These are phyloP conservation scores for Paraconiothyrium sp. DNA, from an alignment of 2,329 filamentous ascomycete species.

Conservation along the genomic window DNA sequence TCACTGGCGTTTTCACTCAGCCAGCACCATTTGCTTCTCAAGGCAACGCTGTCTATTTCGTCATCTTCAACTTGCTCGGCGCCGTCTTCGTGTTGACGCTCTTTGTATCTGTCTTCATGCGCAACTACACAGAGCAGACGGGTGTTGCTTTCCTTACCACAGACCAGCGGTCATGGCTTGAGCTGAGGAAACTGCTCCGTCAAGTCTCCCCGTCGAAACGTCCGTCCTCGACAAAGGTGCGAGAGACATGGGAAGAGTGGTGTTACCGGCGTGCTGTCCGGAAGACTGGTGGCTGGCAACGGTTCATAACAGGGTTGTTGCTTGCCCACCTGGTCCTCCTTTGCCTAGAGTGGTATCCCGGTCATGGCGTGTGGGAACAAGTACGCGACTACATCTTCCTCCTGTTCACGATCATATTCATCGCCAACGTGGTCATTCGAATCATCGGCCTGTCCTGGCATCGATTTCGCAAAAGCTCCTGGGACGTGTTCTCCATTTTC, in stretches of 20 bases:
- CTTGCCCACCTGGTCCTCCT: slow-evolving; percentile 85
- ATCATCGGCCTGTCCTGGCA: slow-evolving; percentile 91
- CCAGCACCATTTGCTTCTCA: slow-evolving; percentile 74
- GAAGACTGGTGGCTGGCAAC: slow-evolving; percentile 93
- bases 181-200: slow-evolving; percentile 87
- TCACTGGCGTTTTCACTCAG: slow-evolving; percentile 79
- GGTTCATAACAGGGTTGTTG: slow-evolving; percentile 79
- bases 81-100: slow-evolving; percentile 96
- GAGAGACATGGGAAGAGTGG: slow-evolving; percentile 83
- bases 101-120: slow-evolving; percentile 99
- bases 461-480: slow-evolving; percentile 89
- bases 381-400: slow-evolving; percentile 82
- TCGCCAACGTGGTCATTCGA: slow-evolving; percentile 82
- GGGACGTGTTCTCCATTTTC: slow-evolving; percentile 90
- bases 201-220: slow-evolving; percentile 96
- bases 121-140: slow-evolving; percentile 98
- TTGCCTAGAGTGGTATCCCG: slow-evolving; percentile 84
- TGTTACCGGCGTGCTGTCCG: slow-evolving; percentile 94
- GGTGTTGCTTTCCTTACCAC: slow-evolving; percentile 95
- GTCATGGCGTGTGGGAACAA: slow-evolving; percentile 74
- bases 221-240: slow-evolving; percentile 79
- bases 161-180: slow-evolving; percentile 96
- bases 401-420: slow-evolving; percentile 81
- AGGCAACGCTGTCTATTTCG: slow-evolving; percentile 92
- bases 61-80: slow-evolving; percentile 94